Evolutionary conservation across 257 asterid genomes (phyloP), one percentile per base, ranked within the genome.

Genomic region (Asclepias syriaca): DNA sequence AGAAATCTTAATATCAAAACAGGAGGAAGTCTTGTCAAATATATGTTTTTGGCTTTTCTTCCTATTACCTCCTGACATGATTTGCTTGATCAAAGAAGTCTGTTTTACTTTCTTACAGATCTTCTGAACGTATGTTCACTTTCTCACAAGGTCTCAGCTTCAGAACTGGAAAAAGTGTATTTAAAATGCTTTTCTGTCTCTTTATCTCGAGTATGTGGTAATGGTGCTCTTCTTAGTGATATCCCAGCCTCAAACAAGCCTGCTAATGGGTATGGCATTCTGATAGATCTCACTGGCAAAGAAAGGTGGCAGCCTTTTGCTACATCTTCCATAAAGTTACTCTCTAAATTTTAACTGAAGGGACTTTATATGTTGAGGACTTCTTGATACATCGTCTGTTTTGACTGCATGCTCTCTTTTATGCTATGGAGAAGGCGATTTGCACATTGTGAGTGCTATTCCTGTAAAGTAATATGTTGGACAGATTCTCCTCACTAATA

Each of bases 331-430:
- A 77, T 94, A 84, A 94, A 87, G 93, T 84, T 94, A 81, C 87
- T 94, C 14, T 81, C 84, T 79, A 89, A 87, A 84, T 88, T 90
- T 85, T 91, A 80, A 85, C 93, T 24, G 97, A 91, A 78, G 97
- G 97, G 82, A 91, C 95, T 74, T 77, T 91, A 70, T 87, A 91
- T 69, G 92, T 89, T 65, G 96, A 87, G 97, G 96, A 73, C 93
- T 94, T 79, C 80, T 90, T 83, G 84, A 85, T 71, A 75, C 87
- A 40, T 79, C 95, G 56, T 88, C 88, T 78, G 84, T 87, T 74
- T 82, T 83, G 85, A 84, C 90, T 72, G 87, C 84, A 76, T 89
- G 97, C 84, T 80, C 85, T 70, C 84, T 94, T 76, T 79, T 94
- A 85, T 86, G 93, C 77, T 85, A 83, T 77, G 91, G 89, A 76